These are phyloP conservation scores for Pistacia vera DNA, from an alignment of 345 rosid genomes.

Conservation along the genomic window DNA sequence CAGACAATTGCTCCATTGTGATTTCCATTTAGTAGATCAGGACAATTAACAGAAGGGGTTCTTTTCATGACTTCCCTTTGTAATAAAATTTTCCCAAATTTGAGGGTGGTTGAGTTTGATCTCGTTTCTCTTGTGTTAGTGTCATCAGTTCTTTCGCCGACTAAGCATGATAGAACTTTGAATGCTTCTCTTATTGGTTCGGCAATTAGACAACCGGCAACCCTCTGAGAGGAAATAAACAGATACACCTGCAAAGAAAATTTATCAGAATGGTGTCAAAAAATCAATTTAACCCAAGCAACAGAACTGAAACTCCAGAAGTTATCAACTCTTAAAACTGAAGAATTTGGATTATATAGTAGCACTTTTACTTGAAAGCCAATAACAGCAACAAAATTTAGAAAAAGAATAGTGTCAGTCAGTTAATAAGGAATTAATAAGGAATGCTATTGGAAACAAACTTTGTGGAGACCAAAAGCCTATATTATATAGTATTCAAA, in stretches of 20 bases:
- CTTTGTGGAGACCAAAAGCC: not conserved
- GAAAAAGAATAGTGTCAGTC: not conserved
- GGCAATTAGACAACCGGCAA: constrained; percentile 71
- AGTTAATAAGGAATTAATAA: not conserved
- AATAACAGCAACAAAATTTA: not conserved
- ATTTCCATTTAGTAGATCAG: constrained; percentile 24
- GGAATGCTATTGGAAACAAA: not conserved
- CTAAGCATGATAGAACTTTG: constrained; percentile 43
- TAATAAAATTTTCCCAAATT: constrained; percentile 61
- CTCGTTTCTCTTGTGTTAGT: constrained; percentile 31
- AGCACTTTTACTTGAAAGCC: not conserved
- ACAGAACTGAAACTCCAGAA: not conserved
- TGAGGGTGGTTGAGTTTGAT: constrained; percentile 46
- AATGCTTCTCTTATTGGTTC: constrained; percentile 88
- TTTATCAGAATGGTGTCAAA: not conserved
- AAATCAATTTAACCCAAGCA: not conserved
- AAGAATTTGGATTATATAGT: not conserved
- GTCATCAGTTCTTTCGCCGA: constrained; percentile 20
- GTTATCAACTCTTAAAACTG: not conserved
- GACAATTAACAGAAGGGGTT: constrained; percentile 20
- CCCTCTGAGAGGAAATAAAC: constrained; percentile 55
- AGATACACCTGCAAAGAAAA: constrained; percentile 61
- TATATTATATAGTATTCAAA: not conserved
- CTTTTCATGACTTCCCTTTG: constrained; percentile 58
- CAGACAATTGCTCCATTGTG: constrained; percentile 53